Conservation (phyloP, 345 rosid genomes). For the Brassica napus region DNA sequence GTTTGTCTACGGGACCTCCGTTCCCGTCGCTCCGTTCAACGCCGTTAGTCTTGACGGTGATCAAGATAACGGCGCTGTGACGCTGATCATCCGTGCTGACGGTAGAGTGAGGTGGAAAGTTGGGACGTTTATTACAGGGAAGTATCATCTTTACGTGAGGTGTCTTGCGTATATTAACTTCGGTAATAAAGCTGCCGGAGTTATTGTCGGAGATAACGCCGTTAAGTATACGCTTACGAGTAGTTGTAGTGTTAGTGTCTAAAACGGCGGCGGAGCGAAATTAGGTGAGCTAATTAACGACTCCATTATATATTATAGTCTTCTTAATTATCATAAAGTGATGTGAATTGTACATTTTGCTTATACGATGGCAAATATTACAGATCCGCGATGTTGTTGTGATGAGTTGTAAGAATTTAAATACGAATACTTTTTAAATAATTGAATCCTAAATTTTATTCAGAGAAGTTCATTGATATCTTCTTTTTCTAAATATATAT, state of each 20-base stretch:
- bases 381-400: constrained; percentile 22
- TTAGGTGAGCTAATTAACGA: constrained; percentile 11
- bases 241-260: constrained; percentile 71
- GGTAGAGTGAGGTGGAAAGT: constrained; percentile 88
- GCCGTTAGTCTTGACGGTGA: constrained; percentile 49
- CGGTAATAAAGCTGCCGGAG: constrained; percentile 48
- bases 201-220: constrained; percentile 59
- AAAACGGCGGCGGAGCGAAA: constrained; percentile 29
- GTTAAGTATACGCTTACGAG: constrained; percentile 60
- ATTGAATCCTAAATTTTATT: constrained; percentile 8
- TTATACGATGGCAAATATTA: constrained; percentile 36
- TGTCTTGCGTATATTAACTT: constrained; percentile 62
- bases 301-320: constrained; percentile 10
- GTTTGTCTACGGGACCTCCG: constrained; percentile 53
- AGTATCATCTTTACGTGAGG: constrained; percentile 60
- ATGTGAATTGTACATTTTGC: constrained; percentile 37
- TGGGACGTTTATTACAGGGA: constrained; percentile 60
- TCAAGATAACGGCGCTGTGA: constrained; percentile 48
- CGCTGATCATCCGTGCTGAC: constrained; percentile 57
- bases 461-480: no score
- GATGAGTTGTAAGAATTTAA: constrained; percentile 17
- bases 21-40: constrained; percentile 83
- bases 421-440: constrained; percentile 8
- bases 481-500: not conserved
- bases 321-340: constrained; percentile 5